Evolutionary conservation across 1,139 yeast genomes (phyloP).

Genomic region (Blastobotrys proliferans): DNA sequence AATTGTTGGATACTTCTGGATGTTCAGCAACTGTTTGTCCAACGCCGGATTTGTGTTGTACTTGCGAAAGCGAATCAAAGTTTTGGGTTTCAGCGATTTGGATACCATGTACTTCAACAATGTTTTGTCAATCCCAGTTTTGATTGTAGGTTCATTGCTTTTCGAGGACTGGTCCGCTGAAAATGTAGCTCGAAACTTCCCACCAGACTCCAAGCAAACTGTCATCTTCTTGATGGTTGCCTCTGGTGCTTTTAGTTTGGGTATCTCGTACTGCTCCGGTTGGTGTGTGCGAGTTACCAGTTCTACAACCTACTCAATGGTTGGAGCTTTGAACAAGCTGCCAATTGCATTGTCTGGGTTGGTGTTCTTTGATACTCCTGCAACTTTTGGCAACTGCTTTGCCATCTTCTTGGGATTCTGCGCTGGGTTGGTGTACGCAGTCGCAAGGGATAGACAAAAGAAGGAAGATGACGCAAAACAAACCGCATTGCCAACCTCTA

Average conservation of each 20-base stretch:
- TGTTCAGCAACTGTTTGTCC: constrained; percentile 88
- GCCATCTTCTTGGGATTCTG: constrained; percentile 89
- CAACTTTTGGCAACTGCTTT: constrained; percentile 84
- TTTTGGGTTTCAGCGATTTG: constrained; percentile 93
- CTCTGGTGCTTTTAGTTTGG: constrained; percentile 91
- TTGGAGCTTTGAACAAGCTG: constrained; percentile 95
- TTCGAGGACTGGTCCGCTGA: constrained; percentile 91
- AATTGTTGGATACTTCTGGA: constrained; percentile 87
- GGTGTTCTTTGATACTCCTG: constrained; percentile 89
- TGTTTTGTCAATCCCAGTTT: constrained; percentile 83
- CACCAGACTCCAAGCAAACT: constrained; percentile 60
- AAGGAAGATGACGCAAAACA: constrained; percentile 42
- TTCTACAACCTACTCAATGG: constrained; percentile 97
- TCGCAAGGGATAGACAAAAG: constrained; percentile 79
- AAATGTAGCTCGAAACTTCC: constrained; percentile 75
- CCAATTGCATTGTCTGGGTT: constrained; percentile 96
- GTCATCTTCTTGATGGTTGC: constrained; percentile 78
- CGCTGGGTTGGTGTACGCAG: constrained; percentile 93
- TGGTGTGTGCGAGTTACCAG: constrained; percentile 99
- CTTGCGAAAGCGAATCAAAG: constrained; percentile 96
- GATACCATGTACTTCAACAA: constrained; percentile 99
- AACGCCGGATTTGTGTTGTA: constrained; percentile 89
- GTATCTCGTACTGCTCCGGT: constrained; percentile 96
- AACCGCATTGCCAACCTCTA: constrained; percentile 31
- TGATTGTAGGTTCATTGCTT: constrained; percentile 65